Conservation (phyloP, 306 rosid genomes). For the Senna tora region DNA sequence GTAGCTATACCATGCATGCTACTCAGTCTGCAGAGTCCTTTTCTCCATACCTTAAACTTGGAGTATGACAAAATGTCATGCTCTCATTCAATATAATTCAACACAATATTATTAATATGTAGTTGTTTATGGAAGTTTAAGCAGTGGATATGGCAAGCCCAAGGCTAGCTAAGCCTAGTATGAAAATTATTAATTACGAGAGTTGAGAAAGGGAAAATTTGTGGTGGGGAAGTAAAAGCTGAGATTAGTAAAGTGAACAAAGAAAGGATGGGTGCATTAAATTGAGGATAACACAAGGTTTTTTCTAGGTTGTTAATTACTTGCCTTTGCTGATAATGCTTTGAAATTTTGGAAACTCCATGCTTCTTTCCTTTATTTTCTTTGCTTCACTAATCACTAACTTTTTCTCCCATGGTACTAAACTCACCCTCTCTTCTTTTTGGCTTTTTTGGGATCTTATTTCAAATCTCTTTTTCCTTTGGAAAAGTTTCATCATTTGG, state of each 20-base stretch:
- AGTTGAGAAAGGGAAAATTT: constrained; percentile 43
- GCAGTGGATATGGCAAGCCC: constrained; percentile 32
- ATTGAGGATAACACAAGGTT: constrained; percentile 43
- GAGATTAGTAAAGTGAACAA: constrained; percentile 49
- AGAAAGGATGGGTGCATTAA: constrained; percentile 52
- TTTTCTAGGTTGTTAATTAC: constrained; percentile 40
- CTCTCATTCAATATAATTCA: constrained; percentile 28
- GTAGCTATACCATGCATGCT: constrained; percentile 29
- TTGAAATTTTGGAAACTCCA: constrained; percentile 40
- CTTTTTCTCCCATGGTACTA: constrained; percentile 45
- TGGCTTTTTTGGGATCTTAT: constrained; percentile 48
- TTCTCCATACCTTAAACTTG: constrained; percentile 21
- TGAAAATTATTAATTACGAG: constrained; percentile 36
- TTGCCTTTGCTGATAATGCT: constrained; percentile 38
- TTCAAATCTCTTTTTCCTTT: constrained; percentile 52
- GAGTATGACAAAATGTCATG: constrained; percentile 36
- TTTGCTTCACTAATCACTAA: constrained; percentile 42
- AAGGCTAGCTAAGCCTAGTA: constrained; percentile 1
- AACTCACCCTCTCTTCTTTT: constrained; percentile 49
- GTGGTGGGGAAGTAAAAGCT: constrained; percentile 46
- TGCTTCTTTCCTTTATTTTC: constrained; percentile 47
- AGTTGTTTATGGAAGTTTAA: constrained; percentile 43
- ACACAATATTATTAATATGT: too few species aligned
- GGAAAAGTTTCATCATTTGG: constrained; percentile 61
- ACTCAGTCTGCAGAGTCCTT: constrained; percentile 23